These are phyloP conservation scores for Meyerozyma sp. DNA, from an alignment of 1,139 yeast species.

Conservation along the genomic window DNA sequence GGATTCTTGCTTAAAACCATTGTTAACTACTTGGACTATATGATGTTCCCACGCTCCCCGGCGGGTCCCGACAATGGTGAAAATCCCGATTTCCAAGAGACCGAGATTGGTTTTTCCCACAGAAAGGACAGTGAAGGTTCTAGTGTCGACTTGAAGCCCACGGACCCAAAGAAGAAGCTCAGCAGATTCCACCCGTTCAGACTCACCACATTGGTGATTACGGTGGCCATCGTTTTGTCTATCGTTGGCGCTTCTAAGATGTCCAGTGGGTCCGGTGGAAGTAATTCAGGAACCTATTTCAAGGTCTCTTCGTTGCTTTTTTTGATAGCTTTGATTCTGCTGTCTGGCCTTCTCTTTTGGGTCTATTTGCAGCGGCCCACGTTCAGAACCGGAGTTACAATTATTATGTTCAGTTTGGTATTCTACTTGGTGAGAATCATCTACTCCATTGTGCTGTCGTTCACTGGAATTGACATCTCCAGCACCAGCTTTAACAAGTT, in stretches of 20 bases:
- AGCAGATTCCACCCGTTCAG: slow-evolving; percentile 8
- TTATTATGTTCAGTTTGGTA: slow-evolving; percentile 6
- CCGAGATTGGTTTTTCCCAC: not conserved
- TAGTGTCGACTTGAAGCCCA: not conserved
- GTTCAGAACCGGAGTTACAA: not conserved
- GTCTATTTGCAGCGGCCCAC: not conserved
- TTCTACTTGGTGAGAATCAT: slow-evolving; percentile 11
- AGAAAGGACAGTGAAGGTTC: slow-evolving; percentile 1
- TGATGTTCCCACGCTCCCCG: slow-evolving; percentile 2
- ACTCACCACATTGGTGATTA: slow-evolving; percentile 10
- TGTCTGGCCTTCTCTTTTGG: slow-evolving; percentile 3
- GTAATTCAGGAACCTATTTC: slow-evolving; percentile 2
- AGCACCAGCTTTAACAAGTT: slow-evolving; percentile 6
- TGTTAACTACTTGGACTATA: slow-evolving; percentile 9
- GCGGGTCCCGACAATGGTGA: not conserved
- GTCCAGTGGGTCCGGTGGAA: not conserved
- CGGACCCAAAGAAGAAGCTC: not conserved
- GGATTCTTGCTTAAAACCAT: slow-evolving; percentile 14
- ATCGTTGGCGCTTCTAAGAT: slow-evolving; percentile 10
- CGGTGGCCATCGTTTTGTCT: slow-evolving; percentile 12
- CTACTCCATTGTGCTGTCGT: slow-evolving; percentile 13
- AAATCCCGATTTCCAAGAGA: not conserved
- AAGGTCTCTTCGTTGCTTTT: slow-evolving; percentile 13
- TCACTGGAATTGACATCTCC: slow-evolving; percentile 10
- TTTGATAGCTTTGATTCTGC: slow-evolving; percentile 7